Conservation (phyloP, 495 filamentous ascomycete genomes). For the Platismatia glauca region DNA sequence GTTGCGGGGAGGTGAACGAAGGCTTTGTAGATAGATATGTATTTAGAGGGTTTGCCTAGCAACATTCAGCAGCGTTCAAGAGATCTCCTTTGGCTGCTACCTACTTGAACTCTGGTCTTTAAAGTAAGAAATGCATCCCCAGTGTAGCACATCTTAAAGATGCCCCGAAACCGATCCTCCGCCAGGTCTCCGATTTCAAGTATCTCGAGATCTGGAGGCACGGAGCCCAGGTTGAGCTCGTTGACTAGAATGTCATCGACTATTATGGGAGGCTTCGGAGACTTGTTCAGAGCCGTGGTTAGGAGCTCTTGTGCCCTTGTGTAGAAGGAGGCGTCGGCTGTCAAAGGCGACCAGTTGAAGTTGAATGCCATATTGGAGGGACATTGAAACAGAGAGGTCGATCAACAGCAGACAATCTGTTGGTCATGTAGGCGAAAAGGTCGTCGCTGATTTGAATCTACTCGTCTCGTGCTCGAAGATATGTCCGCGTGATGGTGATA, state of each 20-base stretch:
- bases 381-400: neutral
- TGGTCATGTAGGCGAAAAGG: neutral
- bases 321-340: constrained; percentile 85
- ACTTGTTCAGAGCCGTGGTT: constrained; percentile 93
- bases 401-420: neutral
- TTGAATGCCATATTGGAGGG: constrained; percentile 79
- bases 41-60: constrained; percentile 84
- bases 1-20: constrained; percentile 82
- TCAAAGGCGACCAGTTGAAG: constrained; percentile 99
- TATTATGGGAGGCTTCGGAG: constrained; percentile 95
- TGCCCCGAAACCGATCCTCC: constrained; percentile 92
- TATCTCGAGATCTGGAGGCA: constrained; percentile 90
- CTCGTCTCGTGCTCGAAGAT: neutral
- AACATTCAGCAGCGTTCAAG: neutral
- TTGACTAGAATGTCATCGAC: constrained; percentile 98
- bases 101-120: constrained; percentile 82
- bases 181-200: constrained; percentile 94
- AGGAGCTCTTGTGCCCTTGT: constrained; percentile 86
- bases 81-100: constrained; percentile 13
- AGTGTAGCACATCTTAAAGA: constrained; percentile 97
- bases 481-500: neutral
- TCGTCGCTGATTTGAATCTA: neutral
- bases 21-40: constrained; percentile 89
- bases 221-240: constrained; percentile 88
- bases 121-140: constrained; percentile 93